Base-by-base conservation (phyloP, 1,284 basidiomycete genomes). In the Sanghuangporus sanghuang region DNA sequence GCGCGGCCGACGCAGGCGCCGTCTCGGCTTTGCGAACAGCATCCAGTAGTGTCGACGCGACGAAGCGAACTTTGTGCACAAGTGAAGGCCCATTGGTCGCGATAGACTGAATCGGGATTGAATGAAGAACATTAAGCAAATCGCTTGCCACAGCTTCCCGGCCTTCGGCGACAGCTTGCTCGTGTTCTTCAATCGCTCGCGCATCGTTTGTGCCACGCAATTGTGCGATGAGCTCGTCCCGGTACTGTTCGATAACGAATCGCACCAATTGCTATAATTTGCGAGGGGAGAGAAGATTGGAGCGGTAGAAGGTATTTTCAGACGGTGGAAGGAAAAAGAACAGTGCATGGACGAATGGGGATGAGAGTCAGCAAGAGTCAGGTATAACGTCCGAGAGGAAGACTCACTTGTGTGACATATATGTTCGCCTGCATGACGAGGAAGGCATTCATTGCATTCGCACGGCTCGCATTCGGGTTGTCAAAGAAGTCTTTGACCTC, bases 401-500 rank as follows among this genome's bases (percentile, higher is more conserved):
- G 7, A 68, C 79, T 61, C 68, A 88, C 90, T 81, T 93, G 92
- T 14, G 92, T 94, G 67, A 94, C 92, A 71, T 90, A 95, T 49
- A 94, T 78, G 71, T 95, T 95, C 39, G 89, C 89, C 73, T 94
- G 92, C 83, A 93, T 91, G 55, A 95, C 92, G 50, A 93, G 79
- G 79, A 91, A 95, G 14, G 90, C 89, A 73, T 95, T 93, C 63
- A 90, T 81, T 0, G 91, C 92, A 69, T 91, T 90, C 60, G 85
- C 88, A 32, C 90, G 83, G 11, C 86, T 90, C 3, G 92, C 90
- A 67, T 92, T 90, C 16, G 93, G 92, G 71, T 94, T 92, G 68
- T 92, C 88, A 71, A 95, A 93, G 73, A 94, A 92, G 72, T 93
- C 89, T 72, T 89, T 91, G 68, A 95, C 88, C 74, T 93, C 90